Conservation (phyloP, 2,329 filamentous ascomycete species). For the Zopfia rhizophila region DNA sequence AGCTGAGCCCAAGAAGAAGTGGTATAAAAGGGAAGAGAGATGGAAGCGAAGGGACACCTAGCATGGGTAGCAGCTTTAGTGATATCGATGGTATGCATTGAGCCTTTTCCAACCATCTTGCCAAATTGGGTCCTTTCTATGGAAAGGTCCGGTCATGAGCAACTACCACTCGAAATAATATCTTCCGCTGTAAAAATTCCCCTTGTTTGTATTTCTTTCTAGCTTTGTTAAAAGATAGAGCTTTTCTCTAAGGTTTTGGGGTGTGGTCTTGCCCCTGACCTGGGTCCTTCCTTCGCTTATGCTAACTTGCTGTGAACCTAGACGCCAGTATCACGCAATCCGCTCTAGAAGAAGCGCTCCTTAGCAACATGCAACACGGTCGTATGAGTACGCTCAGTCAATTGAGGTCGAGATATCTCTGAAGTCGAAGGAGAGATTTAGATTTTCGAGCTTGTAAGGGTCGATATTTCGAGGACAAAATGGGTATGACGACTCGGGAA, state of each 20-base stretch:
- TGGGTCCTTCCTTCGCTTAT: not conserved
- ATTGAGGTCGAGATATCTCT: constrained; percentile 70
- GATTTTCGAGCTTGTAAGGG: too few relatives aligned
- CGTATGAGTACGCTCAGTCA: constrained; percentile 76
- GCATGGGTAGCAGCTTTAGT: constrained; percentile 80
- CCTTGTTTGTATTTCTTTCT: too few relatives aligned
- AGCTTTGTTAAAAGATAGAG: too few relatives aligned
- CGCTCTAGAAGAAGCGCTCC: constrained; percentile 79
- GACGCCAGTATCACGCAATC: constrained; percentile 85
- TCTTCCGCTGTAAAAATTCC: not conserved
- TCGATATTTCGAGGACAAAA: too few relatives aligned
- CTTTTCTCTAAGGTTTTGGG: too few relatives aligned
- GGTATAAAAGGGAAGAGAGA: constrained; percentile 34
- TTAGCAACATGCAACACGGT: constrained; percentile 75
- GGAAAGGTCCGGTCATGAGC: too few relatives aligned
- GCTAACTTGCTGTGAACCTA: constrained; percentile 42
- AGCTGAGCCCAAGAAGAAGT: constrained; percentile 62
- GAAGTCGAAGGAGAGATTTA: too few relatives aligned
- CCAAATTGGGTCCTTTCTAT: too few relatives aligned
- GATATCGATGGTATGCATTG: constrained; percentile 74
- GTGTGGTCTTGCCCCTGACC: not conserved
- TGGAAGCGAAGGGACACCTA: constrained; percentile 48
- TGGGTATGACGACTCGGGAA: too few relatives aligned
- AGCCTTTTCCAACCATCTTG: too few relatives aligned
- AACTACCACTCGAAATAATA: too few relatives aligned